Percentiles rank a stretch among this genome's conserved stretches.
phyloP scores from a whole-genome alignment of 495 filamentous ascomycete species.

The Friedmanniomyces endolithicus region DNA sequence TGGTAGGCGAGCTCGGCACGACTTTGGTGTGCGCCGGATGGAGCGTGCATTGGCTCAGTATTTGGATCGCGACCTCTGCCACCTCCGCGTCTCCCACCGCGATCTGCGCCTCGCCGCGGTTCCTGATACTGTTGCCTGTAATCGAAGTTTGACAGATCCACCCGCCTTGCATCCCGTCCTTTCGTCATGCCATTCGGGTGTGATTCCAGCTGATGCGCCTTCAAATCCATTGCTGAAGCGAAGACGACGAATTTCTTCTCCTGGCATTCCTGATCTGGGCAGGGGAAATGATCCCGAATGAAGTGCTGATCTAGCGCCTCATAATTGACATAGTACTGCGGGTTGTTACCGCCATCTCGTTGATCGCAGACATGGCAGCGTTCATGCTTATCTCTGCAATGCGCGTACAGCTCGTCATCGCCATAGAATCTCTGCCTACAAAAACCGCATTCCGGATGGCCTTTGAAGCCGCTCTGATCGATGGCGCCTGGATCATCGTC shows the following conservation, averaged over 20 bases:
- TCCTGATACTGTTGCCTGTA: constrained; percentile 59
- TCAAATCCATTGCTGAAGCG: constrained; percentile 82
- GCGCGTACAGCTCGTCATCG: constrained; percentile 83
- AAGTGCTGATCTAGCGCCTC: constrained; percentile 75
- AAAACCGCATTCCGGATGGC: constrained; percentile 89
- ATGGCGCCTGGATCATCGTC: constrained; percentile 82
- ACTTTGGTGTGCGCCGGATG: constrained; percentile 68
- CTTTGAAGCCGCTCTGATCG: constrained; percentile 92
- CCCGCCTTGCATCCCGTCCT: constrained; percentile 70
- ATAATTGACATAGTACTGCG: constrained; percentile 84
- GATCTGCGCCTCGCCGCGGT: constrained; percentile 44
- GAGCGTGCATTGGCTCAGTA: constrained; percentile 61
- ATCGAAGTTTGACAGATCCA: constrained; percentile 79
- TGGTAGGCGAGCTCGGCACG: constrained; percentile 88
- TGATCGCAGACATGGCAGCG: constrained; percentile 90
- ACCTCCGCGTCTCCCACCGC: constrained; percentile 38
- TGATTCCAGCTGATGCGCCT: constrained; percentile 66
- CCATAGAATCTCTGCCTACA: constrained; percentile 89
- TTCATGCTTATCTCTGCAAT: constrained; percentile 87
- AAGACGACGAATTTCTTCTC: constrained; percentile 99
- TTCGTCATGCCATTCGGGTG: constrained; percentile 72
- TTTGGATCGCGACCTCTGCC: constrained; percentile 65
- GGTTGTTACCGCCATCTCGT: constrained; percentile 51
- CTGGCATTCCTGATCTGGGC: constrained; percentile 70
- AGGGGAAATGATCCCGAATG: constrained; percentile 73